Percentiles rank a stretch among this genome's conserved stretches.
phyloP scores from a whole-genome alignment of 176 grass and related monocot species.

The Aegilops longissima region DNA sequence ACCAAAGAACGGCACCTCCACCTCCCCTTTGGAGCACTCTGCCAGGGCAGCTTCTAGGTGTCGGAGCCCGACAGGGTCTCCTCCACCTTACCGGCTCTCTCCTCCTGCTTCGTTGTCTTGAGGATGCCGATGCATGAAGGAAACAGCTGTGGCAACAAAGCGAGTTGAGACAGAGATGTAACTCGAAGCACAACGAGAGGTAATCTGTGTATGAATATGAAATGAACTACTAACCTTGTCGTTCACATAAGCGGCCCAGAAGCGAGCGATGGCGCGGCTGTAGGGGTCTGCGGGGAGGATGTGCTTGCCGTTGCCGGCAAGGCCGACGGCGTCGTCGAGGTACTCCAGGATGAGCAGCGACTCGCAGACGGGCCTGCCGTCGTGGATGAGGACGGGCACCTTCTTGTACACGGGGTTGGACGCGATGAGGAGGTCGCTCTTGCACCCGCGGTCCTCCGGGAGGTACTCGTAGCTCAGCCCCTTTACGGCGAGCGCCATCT shows the following conservation, averaged over 20 bases:
- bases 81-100: background rate
- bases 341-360: slow-evolving; percentile 32
- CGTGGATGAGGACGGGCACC: background rate
- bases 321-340: slow-evolving; percentile 1
- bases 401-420: slow-evolving; percentile 41
- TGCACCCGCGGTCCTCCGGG: slow-evolving; percentile 27
- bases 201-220: no score
- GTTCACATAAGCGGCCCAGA: slow-evolving; percentile 28
- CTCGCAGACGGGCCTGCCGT: slow-evolving; percentile 23
- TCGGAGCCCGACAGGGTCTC: background rate
- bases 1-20: slow-evolving; percentile 27
- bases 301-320: background rate
- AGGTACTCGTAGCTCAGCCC: slow-evolving; percentile 35
- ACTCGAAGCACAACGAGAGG: no score
- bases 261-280: background rate
- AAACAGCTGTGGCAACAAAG: background rate
- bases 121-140: background rate
- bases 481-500: slow-evolving; percentile 50
- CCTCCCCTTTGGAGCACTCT: background rate
- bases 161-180: no score
- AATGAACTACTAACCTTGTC: slow-evolving; percentile 17
- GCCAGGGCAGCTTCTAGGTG: background rate
- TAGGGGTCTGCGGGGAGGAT: slow-evolving; percentile 26
- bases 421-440: slow-evolving; percentile 36
- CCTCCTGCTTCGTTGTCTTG: background rate